Evolutionary conservation across 257 asterid genomes (phyloP), one percentile per base, ranked within the genome.

Genomic region (Solanum paucissectum): DNA sequence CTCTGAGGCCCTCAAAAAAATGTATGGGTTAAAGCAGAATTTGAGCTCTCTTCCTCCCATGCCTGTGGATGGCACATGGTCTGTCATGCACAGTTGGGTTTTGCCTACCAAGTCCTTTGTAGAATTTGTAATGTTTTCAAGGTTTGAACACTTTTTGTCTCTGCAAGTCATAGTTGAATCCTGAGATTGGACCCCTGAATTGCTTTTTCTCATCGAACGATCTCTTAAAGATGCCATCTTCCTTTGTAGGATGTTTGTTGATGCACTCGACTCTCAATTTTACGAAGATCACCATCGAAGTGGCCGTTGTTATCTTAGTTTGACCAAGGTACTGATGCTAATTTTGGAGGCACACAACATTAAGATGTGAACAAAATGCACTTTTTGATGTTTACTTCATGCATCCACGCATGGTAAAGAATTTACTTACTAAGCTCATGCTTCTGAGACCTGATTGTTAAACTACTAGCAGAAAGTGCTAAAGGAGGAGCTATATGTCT

Each of bases 91-190:
- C 90, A 93, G 94, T 66, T 97, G 99, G 99, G 96, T 88, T 87
- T 92, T 95, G 87, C 99, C 99, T 11, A 97, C 99, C 37, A 91
- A 92, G 89, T 96, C 99, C 77, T 97, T 97, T 88, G 58, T 94
- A 91, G 99, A 97, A 93, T 94, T 96, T 86, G 96, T 93, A 71
- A 94, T 97, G 99, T 97, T 97, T 90, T 97, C 99, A 85, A 97
- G 99, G 99, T 97, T 90, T 83, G 66, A 49, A 88, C 79, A 82
- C 32, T 83, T 76, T 2, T 29, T 37, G 32, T 58, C 87, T 86
- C 1, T 33, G 46, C 77, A 29, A 27, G 42, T 25, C 49, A 5
- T 9, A 12, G 72, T 27, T 40, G 38, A 42, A 33, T 85, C 33
- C 25, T 49, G 29, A 49, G 68, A 82, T 82, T 82, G 86, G 10